phyloP scores from a whole-genome alignment of 2,329 filamentous ascomycete species.

The Clonostachys rosea region DNA sequence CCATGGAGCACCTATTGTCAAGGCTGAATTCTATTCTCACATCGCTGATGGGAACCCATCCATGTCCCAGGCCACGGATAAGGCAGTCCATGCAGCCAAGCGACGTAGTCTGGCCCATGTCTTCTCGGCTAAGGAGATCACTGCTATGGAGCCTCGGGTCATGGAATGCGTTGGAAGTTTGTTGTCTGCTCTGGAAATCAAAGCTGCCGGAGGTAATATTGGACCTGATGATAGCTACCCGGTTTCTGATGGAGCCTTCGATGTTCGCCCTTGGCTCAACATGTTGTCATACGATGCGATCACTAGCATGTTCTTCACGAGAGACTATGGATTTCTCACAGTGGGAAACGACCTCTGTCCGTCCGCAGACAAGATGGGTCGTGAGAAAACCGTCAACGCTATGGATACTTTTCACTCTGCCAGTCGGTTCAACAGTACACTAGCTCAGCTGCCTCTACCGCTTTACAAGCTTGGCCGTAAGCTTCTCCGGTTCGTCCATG shows the following conservation, averaged over 20 bases:
- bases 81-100: constrained; percentile 1
- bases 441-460: not conserved
- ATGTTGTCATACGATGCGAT: constrained; percentile 6
- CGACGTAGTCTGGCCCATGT: constrained; percentile 1
- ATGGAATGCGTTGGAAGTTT: not conserved
- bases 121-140: constrained; percentile 2
- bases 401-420: constrained; percentile 3
- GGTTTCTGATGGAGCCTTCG: not conserved
- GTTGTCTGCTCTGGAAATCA: not conserved
- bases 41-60: not conserved
- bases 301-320: constrained; percentile 2
- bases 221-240: not conserved
- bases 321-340: constrained; percentile 1
- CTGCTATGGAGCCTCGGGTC: constrained; percentile 2
- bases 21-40: constrained; percentile 8
- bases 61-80: constrained; percentile 1
- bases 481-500: not conserved
- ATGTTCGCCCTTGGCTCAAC: constrained; percentile 4
- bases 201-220: not conserved
- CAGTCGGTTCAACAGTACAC: not conserved
- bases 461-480: not conserved
- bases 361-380: not conserved
- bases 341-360: constrained; percentile 1
- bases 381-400: not conserved
- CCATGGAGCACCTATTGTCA: constrained; percentile 7